These are phyloP conservation scores for Pluteus cervinus DNA, from an alignment of 768 basidiomycete species.

Conservation along the genomic window DNA sequence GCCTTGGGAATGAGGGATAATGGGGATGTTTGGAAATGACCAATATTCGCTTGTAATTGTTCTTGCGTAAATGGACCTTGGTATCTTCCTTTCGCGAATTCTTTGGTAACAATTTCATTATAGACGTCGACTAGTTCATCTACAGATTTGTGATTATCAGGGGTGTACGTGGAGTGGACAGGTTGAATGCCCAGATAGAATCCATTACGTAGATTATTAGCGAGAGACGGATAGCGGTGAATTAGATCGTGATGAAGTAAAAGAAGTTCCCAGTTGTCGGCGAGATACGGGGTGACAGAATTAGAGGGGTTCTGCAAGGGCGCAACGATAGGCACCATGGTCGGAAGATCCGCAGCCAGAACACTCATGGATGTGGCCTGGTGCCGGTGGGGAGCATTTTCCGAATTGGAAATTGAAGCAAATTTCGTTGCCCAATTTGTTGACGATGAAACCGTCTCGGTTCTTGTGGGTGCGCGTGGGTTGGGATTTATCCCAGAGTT, in stretches of 20 bases:
- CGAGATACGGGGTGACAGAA: not conserved
- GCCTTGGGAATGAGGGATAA: constrained; percentile 20
- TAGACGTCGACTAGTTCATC: not conserved
- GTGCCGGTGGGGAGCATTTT: not conserved
- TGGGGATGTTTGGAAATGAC: constrained; percentile 24
- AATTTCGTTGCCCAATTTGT: not conserved
- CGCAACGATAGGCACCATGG: not conserved
- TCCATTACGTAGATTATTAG: not conserved
- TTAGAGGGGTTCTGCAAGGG: not conserved
- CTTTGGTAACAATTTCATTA: not conserved
- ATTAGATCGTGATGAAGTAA: not conserved
- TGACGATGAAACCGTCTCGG: not conserved
- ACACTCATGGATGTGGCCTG: not conserved
- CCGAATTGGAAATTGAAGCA: not conserved
- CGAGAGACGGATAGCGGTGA: not conserved
- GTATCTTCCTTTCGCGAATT: constrained; percentile 2
- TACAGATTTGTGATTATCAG: constrained; percentile 1
- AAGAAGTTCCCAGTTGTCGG: not conserved
- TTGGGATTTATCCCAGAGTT: not conserved
- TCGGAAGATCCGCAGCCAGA: not conserved
- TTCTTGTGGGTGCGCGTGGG: constrained; percentile 1
- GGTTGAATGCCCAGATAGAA: not conserved
- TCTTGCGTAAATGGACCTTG: not conserved
- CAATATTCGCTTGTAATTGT: constrained; percentile 9
- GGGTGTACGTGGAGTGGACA: not conserved